Conservation (phyloP, 176 grass and related monocot genomes). For the Cenchrus fungigraminus region DNA sequence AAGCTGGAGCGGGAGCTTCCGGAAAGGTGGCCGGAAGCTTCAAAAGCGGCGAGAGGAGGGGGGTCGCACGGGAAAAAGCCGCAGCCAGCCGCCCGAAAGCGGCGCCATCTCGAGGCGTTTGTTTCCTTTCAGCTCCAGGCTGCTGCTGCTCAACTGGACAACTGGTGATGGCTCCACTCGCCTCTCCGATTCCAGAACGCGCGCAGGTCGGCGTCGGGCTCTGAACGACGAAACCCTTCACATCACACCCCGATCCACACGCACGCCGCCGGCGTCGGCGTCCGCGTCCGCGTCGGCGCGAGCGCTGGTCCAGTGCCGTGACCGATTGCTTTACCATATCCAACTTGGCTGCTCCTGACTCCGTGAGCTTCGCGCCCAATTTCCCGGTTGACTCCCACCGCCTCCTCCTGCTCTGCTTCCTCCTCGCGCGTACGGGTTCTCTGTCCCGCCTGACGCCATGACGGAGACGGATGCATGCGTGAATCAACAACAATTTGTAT, state of each 20-base stretch:
- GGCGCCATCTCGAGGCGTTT: slow-evolving; percentile 11
- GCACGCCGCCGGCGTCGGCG: not conserved
- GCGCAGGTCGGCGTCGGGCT: not conserved
- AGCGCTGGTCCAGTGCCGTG: not conserved
- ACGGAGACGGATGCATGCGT: too few species aligned
- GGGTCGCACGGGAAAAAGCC: not conserved
- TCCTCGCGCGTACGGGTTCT: too few species aligned
- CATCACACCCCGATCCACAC: not conserved
- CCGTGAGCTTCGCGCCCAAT: slow-evolving; percentile 37
- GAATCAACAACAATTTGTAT: too few species aligned
- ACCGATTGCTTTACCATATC: not conserved
- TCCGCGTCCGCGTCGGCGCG: not conserved
- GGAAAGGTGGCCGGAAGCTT: slow-evolving; percentile 53
- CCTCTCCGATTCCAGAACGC: too few species aligned
- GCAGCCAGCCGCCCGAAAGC: not conserved
- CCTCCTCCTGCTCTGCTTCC: too few species aligned
- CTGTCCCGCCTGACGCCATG: too few species aligned
- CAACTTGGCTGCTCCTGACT: not conserved
- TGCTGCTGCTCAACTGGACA: not conserved
- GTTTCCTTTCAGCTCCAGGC: not conserved
- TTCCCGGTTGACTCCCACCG: slow-evolving; percentile 4
- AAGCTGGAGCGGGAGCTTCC: slow-evolving; percentile 50
- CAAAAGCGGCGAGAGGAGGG: slow-evolving; percentile 31
- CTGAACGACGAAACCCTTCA: not conserved
- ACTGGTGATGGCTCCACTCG: not conserved